These are phyloP conservation scores for Conidiobolus coronatus DNA, from an alignment of 371 early-diverging fungal genomes.

Conservation along the genomic window DNA sequence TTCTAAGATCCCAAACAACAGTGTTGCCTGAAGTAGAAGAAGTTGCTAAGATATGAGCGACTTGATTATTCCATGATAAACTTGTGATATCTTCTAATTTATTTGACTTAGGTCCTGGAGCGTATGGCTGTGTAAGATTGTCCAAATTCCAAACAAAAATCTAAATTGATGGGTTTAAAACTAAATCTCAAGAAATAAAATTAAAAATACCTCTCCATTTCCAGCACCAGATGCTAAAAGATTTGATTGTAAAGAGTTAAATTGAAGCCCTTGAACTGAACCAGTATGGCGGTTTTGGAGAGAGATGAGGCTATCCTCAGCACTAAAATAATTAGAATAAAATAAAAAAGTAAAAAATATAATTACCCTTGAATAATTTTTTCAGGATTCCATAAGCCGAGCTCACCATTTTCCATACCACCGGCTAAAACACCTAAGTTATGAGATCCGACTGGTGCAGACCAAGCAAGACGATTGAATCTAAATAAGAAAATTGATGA, in stretches of 20 bases:
- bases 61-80: slow-evolving; percentile 83
- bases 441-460: slow-evolving; percentile 21
- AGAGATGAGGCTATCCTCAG: slow-evolving; percentile 29
- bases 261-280: slow-evolving; percentile 75
- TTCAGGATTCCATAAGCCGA: slow-evolving; percentile 69
- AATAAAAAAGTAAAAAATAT: slow-evolving; percentile 1
- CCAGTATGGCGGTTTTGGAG: slow-evolving; percentile 57
- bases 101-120: slow-evolving; percentile 62
- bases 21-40: slow-evolving; percentile 77
- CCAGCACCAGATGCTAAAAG: slow-evolving; percentile 76
- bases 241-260: slow-evolving; percentile 68
- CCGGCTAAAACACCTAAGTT: slow-evolving; percentile 74
- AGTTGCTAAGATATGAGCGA: slow-evolving; percentile 80
- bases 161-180: slow-evolving; percentile 12
- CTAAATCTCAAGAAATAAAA: neutral
- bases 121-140: slow-evolving; percentile 61
- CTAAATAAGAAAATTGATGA: slow-evolving; percentile 11
- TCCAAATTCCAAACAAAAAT: slow-evolving; percentile 85
- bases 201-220: slow-evolving; percentile 55
- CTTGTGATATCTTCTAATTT: slow-evolving; percentile 72
- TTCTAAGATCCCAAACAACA: slow-evolving; percentile 86
- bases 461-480: slow-evolving; percentile 83
- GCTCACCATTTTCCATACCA: slow-evolving; percentile 85
- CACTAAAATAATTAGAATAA: slow-evolving; percentile 5
- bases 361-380: slow-evolving; percentile 31